Percentiles rank a stretch among this genome's conserved stretches.
Conservation (phyloP, 768 basidiomycete species). For the Trametes gibbosa region DNA sequence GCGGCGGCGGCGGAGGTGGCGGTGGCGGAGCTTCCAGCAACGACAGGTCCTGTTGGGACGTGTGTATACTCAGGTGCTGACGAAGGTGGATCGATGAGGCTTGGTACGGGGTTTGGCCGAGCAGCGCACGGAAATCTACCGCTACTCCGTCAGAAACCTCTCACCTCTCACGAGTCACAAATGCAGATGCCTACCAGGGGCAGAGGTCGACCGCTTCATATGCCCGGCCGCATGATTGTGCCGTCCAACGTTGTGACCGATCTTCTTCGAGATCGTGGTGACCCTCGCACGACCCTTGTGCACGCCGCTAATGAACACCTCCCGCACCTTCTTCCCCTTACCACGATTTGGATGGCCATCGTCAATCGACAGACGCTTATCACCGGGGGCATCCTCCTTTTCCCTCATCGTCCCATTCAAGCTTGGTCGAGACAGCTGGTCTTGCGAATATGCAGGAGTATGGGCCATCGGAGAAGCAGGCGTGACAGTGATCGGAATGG, state of each 20-base stretch:
- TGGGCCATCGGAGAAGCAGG: conserved; percentile 53
- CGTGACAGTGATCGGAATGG: conserved; percentile 53
- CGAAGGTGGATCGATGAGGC: conserved; percentile 86
- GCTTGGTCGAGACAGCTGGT: conserved; percentile 4
- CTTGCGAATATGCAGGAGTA: conserved; percentile 7
- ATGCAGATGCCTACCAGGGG: conserved; percentile 52
- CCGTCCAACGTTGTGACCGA: conserved; percentile 65
- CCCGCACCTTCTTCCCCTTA: conserved; percentile 72
- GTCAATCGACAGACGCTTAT: conserved; percentile 3
- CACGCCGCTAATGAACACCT: conserved; percentile 71
- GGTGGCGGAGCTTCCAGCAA: conserved; percentile 30
- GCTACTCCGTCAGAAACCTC: background rate
- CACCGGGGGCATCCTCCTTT: conserved; percentile 1
- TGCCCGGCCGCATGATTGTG: conserved; percentile 37
- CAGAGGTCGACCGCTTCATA: conserved; percentile 60
- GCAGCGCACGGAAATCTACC: conserved; percentile 66
- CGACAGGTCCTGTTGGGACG: conserved; percentile 32
- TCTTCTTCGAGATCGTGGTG: conserved; percentile 72
- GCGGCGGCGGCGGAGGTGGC: conserved; percentile 47
- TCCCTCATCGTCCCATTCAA: conserved; percentile 13
- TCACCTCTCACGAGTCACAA: background rate
- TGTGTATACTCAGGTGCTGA: conserved; percentile 39
- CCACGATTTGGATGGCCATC: conserved; percentile 23
- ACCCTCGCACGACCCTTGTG: conserved; percentile 73
- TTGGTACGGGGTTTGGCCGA: conserved; percentile 63